Evolutionary conservation across 2,329 filamentous ascomycete genomes (phyloP).

Genomic region (Ambrosiella xylebori): DNA sequence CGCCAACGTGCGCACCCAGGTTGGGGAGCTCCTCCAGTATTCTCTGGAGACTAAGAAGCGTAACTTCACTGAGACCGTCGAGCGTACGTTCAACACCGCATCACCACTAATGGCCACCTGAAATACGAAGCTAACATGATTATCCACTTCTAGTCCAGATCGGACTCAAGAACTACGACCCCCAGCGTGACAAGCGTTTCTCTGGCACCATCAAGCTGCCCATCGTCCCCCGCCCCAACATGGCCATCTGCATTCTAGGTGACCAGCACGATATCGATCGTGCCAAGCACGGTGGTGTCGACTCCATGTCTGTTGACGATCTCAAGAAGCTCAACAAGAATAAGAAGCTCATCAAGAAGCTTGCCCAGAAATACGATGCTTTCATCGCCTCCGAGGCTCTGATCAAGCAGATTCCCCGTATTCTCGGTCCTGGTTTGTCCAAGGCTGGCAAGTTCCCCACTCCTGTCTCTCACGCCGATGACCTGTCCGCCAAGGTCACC

Average conservation of each 20-base stretch:
- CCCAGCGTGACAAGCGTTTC: constrained; percentile 99
- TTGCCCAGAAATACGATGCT: constrained; percentile 99
- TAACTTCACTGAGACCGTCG: constrained; percentile 88
- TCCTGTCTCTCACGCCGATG: constrained; percentile 90
- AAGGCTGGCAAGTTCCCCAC: constrained; percentile 99
- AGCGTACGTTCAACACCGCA: constrained; percentile 27
- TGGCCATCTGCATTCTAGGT: constrained; percentile 62
- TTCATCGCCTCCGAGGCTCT: constrained; percentile 93
- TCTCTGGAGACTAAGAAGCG: constrained; percentile 88
- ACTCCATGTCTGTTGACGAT: constrained; percentile 96
- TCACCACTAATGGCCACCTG: neutral
- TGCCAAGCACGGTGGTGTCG: constrained; percentile 96
- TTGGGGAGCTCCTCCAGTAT: constrained; percentile 88
- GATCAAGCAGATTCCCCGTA: constrained; percentile 99
- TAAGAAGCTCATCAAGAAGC: constrained; percentile 99
- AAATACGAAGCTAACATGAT: constrained; percentile 2
- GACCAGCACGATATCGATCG: constrained; percentile 96
- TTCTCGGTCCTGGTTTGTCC: constrained; percentile 94
- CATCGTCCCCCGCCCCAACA: constrained; percentile 75
- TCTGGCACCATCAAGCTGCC: constrained; percentile 95
- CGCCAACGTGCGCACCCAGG: constrained; percentile 91
- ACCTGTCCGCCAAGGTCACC: constrained; percentile 86
- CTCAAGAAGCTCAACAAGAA: constrained; percentile 99
- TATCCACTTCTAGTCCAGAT: constrained; percentile 40
- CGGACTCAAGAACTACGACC: constrained; percentile 97